These are phyloP conservation scores for Acanthamoeba triangularis DNA, from an alignment of 208 protist species.

Conservation along the genomic window DNA sequence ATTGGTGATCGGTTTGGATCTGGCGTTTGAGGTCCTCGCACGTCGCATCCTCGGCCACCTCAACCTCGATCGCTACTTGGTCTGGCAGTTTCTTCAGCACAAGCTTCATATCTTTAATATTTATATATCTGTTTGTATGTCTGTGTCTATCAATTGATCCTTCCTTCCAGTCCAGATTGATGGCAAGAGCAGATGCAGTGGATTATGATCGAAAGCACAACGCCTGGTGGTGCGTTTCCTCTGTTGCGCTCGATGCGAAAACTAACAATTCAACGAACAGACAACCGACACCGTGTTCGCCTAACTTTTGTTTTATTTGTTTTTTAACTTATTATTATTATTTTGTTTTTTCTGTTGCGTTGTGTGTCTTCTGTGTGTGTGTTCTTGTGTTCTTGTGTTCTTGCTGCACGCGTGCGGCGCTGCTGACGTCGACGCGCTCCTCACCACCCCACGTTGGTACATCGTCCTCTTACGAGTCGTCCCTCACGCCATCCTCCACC, in stretches of 20 bases:
- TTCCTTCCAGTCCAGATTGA: not conserved
- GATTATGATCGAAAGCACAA: too few species aligned
- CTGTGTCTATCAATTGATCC: not conserved
- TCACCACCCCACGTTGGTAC: not conserved
- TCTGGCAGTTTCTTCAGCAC: conserved; percentile 44
- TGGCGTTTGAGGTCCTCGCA: not conserved
- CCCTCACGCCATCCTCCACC: too few species aligned
- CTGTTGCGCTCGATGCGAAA: not conserved
- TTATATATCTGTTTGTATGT: not conserved
- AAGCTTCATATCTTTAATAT: not conserved
- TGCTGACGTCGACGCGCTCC: too few species aligned
- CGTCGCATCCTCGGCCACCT: conserved; percentile 42
- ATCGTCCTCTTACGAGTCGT: not conserved
- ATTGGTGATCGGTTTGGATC: not conserved
- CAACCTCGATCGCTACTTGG: not conserved
- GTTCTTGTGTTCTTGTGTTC: not conserved
- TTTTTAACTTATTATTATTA: not conserved
- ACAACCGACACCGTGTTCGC: not conserved
- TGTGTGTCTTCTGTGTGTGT: not conserved
- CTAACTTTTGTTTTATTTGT: not conserved
- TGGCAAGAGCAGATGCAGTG: not conserved
- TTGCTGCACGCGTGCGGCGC: not conserved
- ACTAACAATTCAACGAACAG: not conserved
- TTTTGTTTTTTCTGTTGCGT: not conserved
- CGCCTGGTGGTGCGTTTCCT: not conserved